These are phyloP conservation scores for Euphrasia arctica DNA, from an alignment of 305 asterid species.

Conservation along the genomic window DNA sequence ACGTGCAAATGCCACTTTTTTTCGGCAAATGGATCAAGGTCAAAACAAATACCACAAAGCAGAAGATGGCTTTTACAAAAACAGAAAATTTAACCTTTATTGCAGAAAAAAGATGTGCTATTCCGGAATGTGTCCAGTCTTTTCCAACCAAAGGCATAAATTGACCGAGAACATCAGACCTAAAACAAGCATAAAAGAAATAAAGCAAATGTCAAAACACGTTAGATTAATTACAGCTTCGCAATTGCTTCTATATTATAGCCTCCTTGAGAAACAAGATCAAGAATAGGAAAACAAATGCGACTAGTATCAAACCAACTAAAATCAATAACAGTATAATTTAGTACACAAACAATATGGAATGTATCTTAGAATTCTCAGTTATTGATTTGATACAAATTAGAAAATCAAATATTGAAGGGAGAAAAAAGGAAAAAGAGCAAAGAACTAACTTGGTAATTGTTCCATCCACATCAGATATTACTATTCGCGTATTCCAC, in stretches of 20 bases:
- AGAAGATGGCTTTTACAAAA: conserved; percentile 5
- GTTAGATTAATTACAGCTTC: conserved; percentile 8
- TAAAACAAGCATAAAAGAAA: conserved; percentile 27
- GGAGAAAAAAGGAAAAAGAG: conserved; percentile 5
- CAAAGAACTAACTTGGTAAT: conserved; percentile 68
- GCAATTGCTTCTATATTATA: conserved; percentile 20
- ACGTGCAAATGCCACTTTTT: no score
- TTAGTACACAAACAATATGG: neutral
- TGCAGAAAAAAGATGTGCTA: conserved; percentile 89
- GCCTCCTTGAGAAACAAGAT: conserved; percentile 2
- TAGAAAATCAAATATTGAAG: neutral
- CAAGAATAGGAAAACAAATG: conserved; percentile 1
- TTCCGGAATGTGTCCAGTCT: conserved; percentile 96
- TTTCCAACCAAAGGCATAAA: conserved; percentile 96
- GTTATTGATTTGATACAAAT: no score
- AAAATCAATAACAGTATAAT: conserved; percentile 18
- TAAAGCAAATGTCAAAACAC: conserved; percentile 16
- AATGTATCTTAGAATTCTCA: neutral
- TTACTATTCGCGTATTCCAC: conserved; percentile 90
- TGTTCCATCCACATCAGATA: conserved; percentile 94
- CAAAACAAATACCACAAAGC: conserved; percentile 10
- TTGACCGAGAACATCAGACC: conserved; percentile 99
- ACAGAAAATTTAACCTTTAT: conserved; percentile 58
- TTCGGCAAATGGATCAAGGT: neutral
- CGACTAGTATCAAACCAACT: neutral